Evolutionary conservation across 495 filamentous ascomycete genomes (phyloP).

Genomic region (Amphirosellinia nigrospora): DNA sequence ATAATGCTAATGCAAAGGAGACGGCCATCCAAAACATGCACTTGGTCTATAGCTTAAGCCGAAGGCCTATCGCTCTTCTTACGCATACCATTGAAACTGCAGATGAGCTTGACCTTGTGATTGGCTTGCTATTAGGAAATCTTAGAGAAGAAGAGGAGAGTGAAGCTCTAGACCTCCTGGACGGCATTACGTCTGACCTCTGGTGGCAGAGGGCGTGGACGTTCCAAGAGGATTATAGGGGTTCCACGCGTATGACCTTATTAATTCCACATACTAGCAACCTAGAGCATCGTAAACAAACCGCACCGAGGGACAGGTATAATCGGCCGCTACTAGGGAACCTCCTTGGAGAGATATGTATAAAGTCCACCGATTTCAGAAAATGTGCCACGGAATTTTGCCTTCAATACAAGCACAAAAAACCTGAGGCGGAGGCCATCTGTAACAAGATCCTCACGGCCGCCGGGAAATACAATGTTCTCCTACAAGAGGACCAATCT

Average conservation of each 20-base stretch:
- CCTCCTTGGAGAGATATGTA: slow-evolving; percentile 41
- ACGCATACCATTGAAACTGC: slow-evolving; percentile 32
- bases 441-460: slow-evolving; percentile 36
- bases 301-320: slow-evolving; percentile 10
- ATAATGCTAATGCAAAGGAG: slow-evolving; percentile 41
- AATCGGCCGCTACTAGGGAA: slow-evolving; percentile 31
- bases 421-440: slow-evolving; percentile 21
- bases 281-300: slow-evolving; percentile 35
- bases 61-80: slow-evolving; percentile 41
- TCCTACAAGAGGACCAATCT: slow-evolving; percentile 32
- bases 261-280: slow-evolving; percentile 36
- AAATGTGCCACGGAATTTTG: slow-evolving; percentile 38
- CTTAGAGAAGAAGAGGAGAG: slow-evolving; percentile 30
- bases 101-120: slow-evolving; percentile 37
- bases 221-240: slow-evolving; percentile 43
- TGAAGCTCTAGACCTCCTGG: slow-evolving; percentile 34
- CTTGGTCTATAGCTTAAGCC: slow-evolving; percentile 44
- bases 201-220: slow-evolving; percentile 45
- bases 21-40: slow-evolving; percentile 50
- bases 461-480: slow-evolving; percentile 38
- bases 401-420: slow-evolving; percentile 32
- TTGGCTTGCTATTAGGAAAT: slow-evolving; percentile 29
- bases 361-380: slow-evolving; percentile 38
- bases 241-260: slow-evolving; percentile 37
- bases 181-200: slow-evolving; percentile 36